A percentile compares a stretch with the other conserved stretches of the same genome.
These are phyloP conservation scores for Hypericum perforatum DNA, from an alignment of 345 rosid genomes.

Conservation along the genomic window DNA sequence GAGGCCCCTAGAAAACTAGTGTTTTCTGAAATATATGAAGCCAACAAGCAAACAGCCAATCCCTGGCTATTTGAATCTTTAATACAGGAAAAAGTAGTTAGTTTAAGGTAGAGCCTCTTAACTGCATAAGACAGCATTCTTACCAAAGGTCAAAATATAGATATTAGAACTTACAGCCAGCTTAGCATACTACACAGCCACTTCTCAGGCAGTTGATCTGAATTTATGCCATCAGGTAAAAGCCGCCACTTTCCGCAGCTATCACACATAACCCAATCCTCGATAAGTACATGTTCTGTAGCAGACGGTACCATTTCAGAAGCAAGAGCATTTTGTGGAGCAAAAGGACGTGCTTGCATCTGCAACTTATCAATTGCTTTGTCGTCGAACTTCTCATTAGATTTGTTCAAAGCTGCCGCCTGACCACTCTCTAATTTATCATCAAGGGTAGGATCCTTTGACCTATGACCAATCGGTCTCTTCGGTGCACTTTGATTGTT, in stretches of 20 bases:
- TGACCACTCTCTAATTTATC: conserved; percentile 14
- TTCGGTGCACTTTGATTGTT: conserved; percentile 1
- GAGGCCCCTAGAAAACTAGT: too few species aligned
- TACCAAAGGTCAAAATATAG: not conserved
- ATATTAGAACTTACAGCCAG: conserved; percentile 64
- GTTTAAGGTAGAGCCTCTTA: too few species aligned
- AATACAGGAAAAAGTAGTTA: too few species aligned
- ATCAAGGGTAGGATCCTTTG: conserved; percentile 15
- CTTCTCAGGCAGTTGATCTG: conserved; percentile 54
- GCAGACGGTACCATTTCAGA: conserved; percentile 24
- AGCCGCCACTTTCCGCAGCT: conserved; percentile 62
- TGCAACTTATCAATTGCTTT: conserved; percentile 19
- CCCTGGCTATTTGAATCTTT: too few species aligned
- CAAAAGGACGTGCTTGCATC: conserved; percentile 11
- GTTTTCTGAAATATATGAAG: too few species aligned
- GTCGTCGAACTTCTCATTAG: conserved; percentile 25
- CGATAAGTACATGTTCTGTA: conserved; percentile 16
- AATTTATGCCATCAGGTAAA: conserved; percentile 36
- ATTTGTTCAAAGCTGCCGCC: conserved; percentile 16
- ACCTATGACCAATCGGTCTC: conserved; percentile 19
- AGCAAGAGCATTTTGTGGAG: conserved; percentile 20
- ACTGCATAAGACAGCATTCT: too few species aligned
- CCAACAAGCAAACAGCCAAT: too few species aligned
- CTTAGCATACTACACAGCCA: conserved; percentile 71
- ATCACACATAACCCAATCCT: conserved; percentile 64